A percentile compares a stretch with the other conserved stretches of the same genome.
phyloP scores from a whole-genome alignment of 208 protist genomes.

The Leishmania mexicana region DNA sequence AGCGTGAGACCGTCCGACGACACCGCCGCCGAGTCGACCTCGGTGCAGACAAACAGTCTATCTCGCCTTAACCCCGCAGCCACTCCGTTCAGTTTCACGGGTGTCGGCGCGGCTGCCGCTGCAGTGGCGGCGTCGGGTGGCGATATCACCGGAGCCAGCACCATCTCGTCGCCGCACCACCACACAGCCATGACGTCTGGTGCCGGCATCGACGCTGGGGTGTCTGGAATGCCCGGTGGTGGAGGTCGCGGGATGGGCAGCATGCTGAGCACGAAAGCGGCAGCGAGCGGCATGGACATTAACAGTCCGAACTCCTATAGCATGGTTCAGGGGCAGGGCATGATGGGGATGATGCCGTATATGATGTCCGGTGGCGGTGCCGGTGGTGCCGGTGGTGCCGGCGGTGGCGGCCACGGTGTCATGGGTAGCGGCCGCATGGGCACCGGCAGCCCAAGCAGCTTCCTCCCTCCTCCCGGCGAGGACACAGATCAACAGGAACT shows the following conservation, averaged over 20 bases:
- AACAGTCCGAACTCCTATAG: constrained; percentile 24
- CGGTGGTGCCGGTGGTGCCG: not conserved
- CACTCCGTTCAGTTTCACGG: constrained; percentile 33
- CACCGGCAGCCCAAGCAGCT: constrained; percentile 20
- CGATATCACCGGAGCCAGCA: constrained; percentile 3
- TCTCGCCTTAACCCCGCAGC: constrained; percentile 37
- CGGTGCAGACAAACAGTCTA: constrained; percentile 18
- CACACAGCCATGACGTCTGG: constrained; percentile 11
- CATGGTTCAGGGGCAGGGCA: constrained; percentile 22
- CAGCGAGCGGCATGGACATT: constrained; percentile 13
- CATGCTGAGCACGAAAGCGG: constrained; percentile 6
- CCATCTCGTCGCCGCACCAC: constrained; percentile 1
- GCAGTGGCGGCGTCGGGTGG: not conserved
- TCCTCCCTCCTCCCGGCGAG: constrained; percentile 33
- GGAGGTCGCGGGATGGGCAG: constrained; percentile 6
- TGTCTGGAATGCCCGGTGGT: constrained; percentile 9
- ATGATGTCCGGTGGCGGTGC: constrained; percentile 21
- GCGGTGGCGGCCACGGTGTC: constrained; percentile 9
- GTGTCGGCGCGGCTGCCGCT: constrained; percentile 8
- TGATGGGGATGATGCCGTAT: constrained; percentile 25
- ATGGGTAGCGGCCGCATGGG: constrained; percentile 9
- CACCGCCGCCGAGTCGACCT: constrained; percentile 1
- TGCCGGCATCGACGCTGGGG: constrained; percentile 10
- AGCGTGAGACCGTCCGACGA: constrained; percentile 37
- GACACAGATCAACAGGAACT: constrained; percentile 40